Evolutionary conservation across 257 asterid species (phyloP), one percentile per base, ranked within the genome.

Genomic region (Paraleonurus japonicus): DNA sequence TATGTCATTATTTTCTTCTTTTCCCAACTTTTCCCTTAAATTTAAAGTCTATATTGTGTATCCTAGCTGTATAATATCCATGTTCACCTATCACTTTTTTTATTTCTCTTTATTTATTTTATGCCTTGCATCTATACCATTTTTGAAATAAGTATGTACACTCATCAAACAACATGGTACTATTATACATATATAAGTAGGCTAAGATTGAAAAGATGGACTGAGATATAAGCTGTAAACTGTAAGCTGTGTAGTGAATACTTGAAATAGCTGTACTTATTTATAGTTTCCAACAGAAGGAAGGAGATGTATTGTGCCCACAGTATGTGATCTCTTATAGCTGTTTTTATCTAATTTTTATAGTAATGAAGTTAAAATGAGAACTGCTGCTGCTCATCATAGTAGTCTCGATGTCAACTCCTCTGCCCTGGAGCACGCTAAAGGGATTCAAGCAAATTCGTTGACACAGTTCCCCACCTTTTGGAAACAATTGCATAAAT

Each of bases 401-500:
- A 26, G 69, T 62, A 62, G 69, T 75, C 68, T 71, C 32, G 59
- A 61, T 26, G 75, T 59, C 20, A 69, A 71, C 60, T 61, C 83
- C 65, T 78, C 83, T 2, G 71, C 81, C 43, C 65, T 78, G 61
- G 61, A 54, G 32, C 61, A 54, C 1, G 33, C 61, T 55, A 55
- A 22, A 11, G 35, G 61, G 64, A 66, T 83, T 69, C 86, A 68
- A 73, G 79, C 63, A 48, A 85, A 72, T 41, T 68, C 82, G 48
- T 66, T 80, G 15, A 41, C 76, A 5, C 71, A 62, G 7, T 84
- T 72, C 77, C 90, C 88, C 53, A 82, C 84, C 62, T 81, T 86
- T 64, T 72, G 81, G 41, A 84, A 86, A 69, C 72, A 22, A 27
- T 78, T 88, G 95, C 85, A 78, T 57, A 82, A 70, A 80, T 84